Evolutionary conservation across 495 filamentous ascomycete species (phyloP).

Genomic region (Penicillium ucsense): DNA sequence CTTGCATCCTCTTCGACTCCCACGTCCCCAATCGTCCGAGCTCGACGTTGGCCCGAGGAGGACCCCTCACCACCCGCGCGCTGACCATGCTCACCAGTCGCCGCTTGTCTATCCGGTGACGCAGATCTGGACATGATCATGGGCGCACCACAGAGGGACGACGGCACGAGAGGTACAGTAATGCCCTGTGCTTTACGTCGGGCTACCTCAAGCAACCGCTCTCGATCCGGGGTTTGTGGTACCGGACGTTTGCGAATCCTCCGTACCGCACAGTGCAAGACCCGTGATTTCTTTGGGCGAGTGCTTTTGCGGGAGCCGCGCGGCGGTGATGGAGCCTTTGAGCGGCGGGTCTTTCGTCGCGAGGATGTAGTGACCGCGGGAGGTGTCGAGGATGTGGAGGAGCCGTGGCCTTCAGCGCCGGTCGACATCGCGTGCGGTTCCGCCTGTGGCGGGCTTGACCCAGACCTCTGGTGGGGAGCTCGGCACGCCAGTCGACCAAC

Average conservation of each 20-base stretch:
- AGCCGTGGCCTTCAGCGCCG: slow-evolving; percentile 12
- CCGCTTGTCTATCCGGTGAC: slow-evolving; percentile 13
- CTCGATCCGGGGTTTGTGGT: slow-evolving; percentile 16
- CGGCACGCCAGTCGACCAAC: slow-evolving; percentile 11
- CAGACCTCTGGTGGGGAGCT: slow-evolving; percentile 18
- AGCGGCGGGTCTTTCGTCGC: no score
- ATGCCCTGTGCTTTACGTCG: slow-evolving; percentile 8
- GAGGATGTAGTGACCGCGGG: not conserved
- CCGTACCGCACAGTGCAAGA: slow-evolving; percentile 10
- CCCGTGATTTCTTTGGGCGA: not conserved
- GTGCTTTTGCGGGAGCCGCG: not conserved
- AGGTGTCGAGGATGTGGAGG: slow-evolving; percentile 41
- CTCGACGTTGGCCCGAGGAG: slow-evolving; percentile 1
- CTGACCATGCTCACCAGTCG: slow-evolving; percentile 4
- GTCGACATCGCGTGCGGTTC: slow-evolving; percentile 20
- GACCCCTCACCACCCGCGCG: slow-evolving; percentile 17
- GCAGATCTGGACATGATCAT: slow-evolving; percentile 16
- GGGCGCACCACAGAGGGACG: slow-evolving; percentile 17
- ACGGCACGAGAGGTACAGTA: slow-evolving; percentile 15
- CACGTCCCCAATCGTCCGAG: not conserved
- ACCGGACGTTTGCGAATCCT: slow-evolving; percentile 19
- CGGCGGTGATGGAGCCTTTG: not conserved
- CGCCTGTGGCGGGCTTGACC: slow-evolving; percentile 18
- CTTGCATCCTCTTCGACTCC: slow-evolving; percentile 5
- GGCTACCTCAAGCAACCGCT: slow-evolving; percentile 14